These are phyloP conservation scores for Paraphoma sp. DNA, from an alignment of 2,329 filamentous ascomycete species.

Conservation along the genomic window DNA sequence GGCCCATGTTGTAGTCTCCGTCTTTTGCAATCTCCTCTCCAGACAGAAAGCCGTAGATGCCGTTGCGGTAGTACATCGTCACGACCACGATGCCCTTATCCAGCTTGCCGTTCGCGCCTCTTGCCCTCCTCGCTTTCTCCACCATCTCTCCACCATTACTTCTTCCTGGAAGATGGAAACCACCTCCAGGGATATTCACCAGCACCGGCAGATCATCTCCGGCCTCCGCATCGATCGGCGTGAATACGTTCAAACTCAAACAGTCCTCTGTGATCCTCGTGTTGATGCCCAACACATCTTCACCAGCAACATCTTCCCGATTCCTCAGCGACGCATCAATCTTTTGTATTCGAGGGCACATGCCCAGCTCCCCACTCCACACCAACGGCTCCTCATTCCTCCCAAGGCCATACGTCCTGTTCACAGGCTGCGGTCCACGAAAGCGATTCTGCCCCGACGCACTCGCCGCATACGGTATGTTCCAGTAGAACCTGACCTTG, in stretches of 20 bases:
- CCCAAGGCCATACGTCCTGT: slow-evolving; percentile 32
- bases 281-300: slow-evolving; percentile 34
- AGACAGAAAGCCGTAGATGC: slow-evolving; percentile 54
- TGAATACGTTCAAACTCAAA: slow-evolving; percentile 50
- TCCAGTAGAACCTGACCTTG: slow-evolving; percentile 39
- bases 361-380: slow-evolving; percentile 39
- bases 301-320: slow-evolving; percentile 32
- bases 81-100: slow-evolving; percentile 43
- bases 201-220: slow-evolving; percentile 47
- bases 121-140: slow-evolving; percentile 36
- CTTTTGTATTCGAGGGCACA: slow-evolving; percentile 44
- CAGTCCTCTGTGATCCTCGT: slow-evolving; percentile 48
- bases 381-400: slow-evolving; percentile 30
- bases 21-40: slow-evolving; percentile 49
- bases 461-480: slow-evolving; percentile 42
- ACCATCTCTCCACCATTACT: slow-evolving; percentile 41
- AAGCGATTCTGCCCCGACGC: slow-evolving; percentile 39
- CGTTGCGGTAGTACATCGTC: slow-evolving; percentile 45
- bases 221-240: slow-evolving; percentile 38
- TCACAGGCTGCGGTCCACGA: slow-evolving; percentile 38
- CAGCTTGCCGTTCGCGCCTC: slow-evolving; percentile 30
- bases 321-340: slow-evolving; percentile 35
- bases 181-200: slow-evolving; percentile 56
- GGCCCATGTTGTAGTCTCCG: slow-evolving; percentile 44
- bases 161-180: slow-evolving; percentile 48